Percentiles rank a stretch among this genome's conserved stretches.
phyloP scores from a whole-genome alignment of 108 stramenopile species.

The Schizochytrium sp. region DNA sequence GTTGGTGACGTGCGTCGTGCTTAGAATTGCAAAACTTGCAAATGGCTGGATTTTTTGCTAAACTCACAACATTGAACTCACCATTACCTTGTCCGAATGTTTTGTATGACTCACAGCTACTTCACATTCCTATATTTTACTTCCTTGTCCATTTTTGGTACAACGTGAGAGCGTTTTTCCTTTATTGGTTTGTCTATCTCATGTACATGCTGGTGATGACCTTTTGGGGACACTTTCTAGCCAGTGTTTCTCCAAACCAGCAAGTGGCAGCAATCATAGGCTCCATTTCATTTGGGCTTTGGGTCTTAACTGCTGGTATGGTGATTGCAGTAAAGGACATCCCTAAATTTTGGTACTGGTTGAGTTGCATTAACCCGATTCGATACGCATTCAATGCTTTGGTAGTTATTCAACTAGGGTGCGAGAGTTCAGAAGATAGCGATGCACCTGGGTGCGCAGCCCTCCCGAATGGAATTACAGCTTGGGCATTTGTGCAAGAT shows the following conservation, averaged over 20 bases:
- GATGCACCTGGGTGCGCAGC: neutral
- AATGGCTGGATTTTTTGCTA: no score
- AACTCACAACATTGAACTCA: no score
- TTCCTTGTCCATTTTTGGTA: neutral
- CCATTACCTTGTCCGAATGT: no score
- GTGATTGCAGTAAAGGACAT: constrained; percentile 20
- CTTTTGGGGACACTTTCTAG: constrained; percentile 36
- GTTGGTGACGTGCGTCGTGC: no score
- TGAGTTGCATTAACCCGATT: constrained; percentile 53
- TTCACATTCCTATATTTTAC: constrained; percentile 59
- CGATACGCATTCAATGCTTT: constrained; percentile 43
- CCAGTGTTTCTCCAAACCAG: constrained; percentile 13
- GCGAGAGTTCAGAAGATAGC: neutral
- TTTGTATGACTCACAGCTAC: neutral
- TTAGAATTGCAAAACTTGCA: no score
- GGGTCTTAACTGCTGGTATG: constrained; percentile 16
- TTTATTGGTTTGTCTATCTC: neutral
- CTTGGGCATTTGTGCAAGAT: constrained; percentile 26
- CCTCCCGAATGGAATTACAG: neutral
- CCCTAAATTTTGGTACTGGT: constrained; percentile 14
- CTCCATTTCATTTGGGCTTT: neutral
- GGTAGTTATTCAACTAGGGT: neutral
- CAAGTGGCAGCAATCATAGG: constrained; percentile 6
- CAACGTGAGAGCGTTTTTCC: neutral
- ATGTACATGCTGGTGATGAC: constrained; percentile 33